A percentile compares a stretch with the other conserved stretches of the same genome.
Evolutionary conservation across 148 eudicot species (phyloP).

Genomic region (Rhododendron ferrugineum): DNA sequence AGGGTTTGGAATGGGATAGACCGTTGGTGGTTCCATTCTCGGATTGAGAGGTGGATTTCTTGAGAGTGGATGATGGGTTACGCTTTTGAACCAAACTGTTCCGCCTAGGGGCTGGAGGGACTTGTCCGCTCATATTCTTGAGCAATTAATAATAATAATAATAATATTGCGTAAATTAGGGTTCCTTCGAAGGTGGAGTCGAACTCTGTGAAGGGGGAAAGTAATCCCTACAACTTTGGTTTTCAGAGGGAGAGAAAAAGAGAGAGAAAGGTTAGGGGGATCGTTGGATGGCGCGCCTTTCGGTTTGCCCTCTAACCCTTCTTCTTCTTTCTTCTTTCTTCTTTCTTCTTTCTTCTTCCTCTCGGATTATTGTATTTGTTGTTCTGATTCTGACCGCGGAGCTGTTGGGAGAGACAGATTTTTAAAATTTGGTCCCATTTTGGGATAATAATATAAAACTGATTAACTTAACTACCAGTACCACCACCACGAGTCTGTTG

Average conservation of each 20-base stretch:
- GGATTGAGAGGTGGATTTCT: constrained; percentile 32
- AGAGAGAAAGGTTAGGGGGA: constrained; percentile 12
- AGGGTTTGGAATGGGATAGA: constrained; percentile 36
- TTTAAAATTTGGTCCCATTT: neutral
- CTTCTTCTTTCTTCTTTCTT: neutral
- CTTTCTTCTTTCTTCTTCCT: neutral
- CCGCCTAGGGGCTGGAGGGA: constrained; percentile 46
- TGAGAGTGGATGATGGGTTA: constrained; percentile 22
- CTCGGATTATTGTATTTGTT: no score
- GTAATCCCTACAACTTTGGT: neutral
- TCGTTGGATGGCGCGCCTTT: neutral
- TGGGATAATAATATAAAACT: neutral
- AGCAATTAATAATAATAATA: neutral
- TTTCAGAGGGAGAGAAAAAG: neutral
- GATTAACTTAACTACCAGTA: neutral
- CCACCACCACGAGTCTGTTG: neutral
- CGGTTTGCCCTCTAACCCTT: constrained; percentile 3
- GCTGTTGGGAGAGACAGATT: neutral
- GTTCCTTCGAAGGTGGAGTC: neutral
- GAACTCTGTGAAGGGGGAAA: neutral
- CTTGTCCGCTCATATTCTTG: constrained; percentile 48
- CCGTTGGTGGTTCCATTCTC: constrained; percentile 48
- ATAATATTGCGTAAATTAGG: neutral
- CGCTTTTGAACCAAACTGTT: constrained; percentile 44
- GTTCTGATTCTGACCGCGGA: neutral